Evolutionary conservation across 148 eudicot species (phyloP), one percentile per base, ranked within the genome.

Genomic region (Linanthus parryae): DNA sequence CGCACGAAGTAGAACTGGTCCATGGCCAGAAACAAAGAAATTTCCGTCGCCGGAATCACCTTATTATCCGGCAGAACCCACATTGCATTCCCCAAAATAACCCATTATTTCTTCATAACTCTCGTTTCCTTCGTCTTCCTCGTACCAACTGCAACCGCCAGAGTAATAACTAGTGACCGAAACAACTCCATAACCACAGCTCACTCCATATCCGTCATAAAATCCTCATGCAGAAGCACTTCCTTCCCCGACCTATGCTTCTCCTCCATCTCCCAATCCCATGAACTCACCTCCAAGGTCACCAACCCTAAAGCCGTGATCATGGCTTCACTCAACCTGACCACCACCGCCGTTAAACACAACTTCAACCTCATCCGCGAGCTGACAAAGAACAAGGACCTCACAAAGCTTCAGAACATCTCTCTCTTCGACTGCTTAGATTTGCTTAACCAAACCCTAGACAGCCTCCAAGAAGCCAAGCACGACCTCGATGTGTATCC

Each of bases 391-490:
- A 51, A 44, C 0, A 58, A 49, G 5, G 50, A 52, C 13, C 45
- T 83, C 27, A 77, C 80, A 7, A 5, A 23, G 19, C 76, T 84
- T 0, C 82, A 87, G 56, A 73, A 44, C 29, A 45, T 30, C 8
- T 90, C 95, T 19, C 66, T 87, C 4, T 66, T 78, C 10, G 95
- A 87, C 36, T 87, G 95, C 43, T 68, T 80, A 8, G 83, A 78
- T 63, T 71, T 66, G 35, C 63, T 75, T 0, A 80, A 72, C 47
- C 77, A 73, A n/a, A 83, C 95, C 7, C 65, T 87, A 0, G 91
- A 87, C 16, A 91, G 83, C 63, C 75, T 87, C 14, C 41, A 48
- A 12, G 23, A 44, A 3, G 72, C 82, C 9, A 51, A 73, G 25
- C n/a, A 47, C 1, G 95, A 78, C 36, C 51, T 87, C n/a, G 53